Base-by-base conservation (phyloP, 352 stramenopile genomes). In the Globisporangium okanoganense region DNA sequence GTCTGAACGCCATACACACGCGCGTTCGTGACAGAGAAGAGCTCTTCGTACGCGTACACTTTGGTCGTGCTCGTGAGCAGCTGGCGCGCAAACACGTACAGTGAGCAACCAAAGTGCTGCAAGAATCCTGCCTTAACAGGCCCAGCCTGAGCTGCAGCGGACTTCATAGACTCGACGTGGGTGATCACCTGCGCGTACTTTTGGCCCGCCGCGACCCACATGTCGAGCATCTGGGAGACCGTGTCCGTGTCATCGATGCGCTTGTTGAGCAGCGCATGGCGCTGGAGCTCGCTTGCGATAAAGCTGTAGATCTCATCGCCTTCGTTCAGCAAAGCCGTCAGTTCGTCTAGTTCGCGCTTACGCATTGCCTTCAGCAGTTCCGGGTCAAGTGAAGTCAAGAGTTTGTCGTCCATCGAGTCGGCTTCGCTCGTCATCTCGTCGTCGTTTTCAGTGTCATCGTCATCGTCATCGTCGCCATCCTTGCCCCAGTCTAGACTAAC, bases 231-330 rank as follows among this genome's bases (percentile, higher is more conserved):
- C 50, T 87, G 75, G 13, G 75, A 70, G 10, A 90, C 68, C 0
- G 67, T 73, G 8, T 76, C 66, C 2, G 66, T 50, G 7, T 86
- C 65, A 22, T 70, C 49, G 0, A 75, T 56, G 24, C 68, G 62
- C 16, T 79, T 70, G 18, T 73, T 51, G 24, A 70, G 38, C n/a
- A 36, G 12, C 12, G 50, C n/a, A n/a, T 76, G 58, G 0, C 64
- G 73, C 48, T 83, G 68, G 9, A 87, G 58, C 40, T 88, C 76
- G 36, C 67, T 66, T 0, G 69, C 63, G 10, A 88, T 57, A 45
- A 88, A 84, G 6, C 71, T 62, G 41, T 86, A 90, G 29, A 88
- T 84, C 33, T 87, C 80, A 29, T 90, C 80, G 0, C 74, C 81
- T 56, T 87, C 73, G 24, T 87, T 85, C 16, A 78, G 61, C 6